Conservation (phyloP, 164 flowering plant species). For the Sedum album region DNA sequence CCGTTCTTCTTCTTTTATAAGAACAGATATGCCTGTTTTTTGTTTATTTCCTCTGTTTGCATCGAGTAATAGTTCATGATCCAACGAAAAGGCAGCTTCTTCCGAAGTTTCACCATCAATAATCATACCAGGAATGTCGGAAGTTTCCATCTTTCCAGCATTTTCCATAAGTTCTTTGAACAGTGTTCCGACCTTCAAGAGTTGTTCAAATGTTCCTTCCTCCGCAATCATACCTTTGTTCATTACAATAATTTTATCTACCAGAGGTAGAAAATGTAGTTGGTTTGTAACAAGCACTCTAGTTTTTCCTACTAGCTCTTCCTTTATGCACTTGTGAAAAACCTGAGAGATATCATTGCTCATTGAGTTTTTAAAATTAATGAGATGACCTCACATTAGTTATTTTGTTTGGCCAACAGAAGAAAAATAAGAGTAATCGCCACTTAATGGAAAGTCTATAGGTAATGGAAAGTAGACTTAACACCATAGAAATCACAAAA, state of each 20-base stretch:
- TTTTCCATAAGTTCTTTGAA: constrained; percentile 90
- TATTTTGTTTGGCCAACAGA: neutral
- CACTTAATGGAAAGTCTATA: neutral
- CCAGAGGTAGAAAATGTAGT: constrained; percentile 90
- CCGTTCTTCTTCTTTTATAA: constrained; percentile 87
- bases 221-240: constrained; percentile 88
- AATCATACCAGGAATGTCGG: constrained; percentile 46
- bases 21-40: constrained; percentile 67
- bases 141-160: constrained; percentile 89
- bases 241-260: constrained; percentile 75
- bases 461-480: no score
- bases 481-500: no score
- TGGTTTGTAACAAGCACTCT: constrained; percentile 96
- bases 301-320: constrained; percentile 72
- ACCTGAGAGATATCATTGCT: constrained; percentile 35
- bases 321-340: constrained; percentile 83
- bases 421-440: neutral
- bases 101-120: constrained; percentile 25
- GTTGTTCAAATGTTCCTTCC: constrained; percentile 93
- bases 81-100: constrained; percentile 41
- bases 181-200: constrained; percentile 48
- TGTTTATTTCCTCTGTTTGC: constrained; percentile 26
- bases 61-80: constrained; percentile 25
- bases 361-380: neutral
- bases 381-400: neutral